Base-by-base conservation (phyloP, 306 rosid species). In the Cicer chorassanicum region DNA sequence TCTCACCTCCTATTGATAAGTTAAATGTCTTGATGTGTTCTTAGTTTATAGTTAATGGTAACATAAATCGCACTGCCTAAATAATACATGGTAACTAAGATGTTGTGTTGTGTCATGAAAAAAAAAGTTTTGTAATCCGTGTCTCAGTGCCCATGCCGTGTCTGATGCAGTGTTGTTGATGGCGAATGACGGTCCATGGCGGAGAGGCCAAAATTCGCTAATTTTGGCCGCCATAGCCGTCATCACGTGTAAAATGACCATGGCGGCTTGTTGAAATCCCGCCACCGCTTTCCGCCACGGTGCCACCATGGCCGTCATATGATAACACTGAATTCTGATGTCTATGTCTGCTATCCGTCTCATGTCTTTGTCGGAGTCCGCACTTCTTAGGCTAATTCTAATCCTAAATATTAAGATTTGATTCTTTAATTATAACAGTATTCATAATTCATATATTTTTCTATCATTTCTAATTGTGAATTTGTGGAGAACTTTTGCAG, bases 401-500 rank as follows among this genome's bases (percentile, higher is more conserved):
- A 55, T 55, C 4, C 4, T 19, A 19, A 19, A 55, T 9, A 9
- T 5, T 9, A 4, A 0, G 3, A 55, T 55, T 24, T 55, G 38
- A 55, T 55, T 55, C 8, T 19, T 55, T 55, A 36, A 19, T 55
- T 55, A 13, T 55, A 55, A 19, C 38, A 5, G 8, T 19, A 11
- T 14, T 50, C 21, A 36, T 51, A 21, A 38, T 46, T 53, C 18
- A 34, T 15, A 36, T 46, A 8, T 34, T 59, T 60, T 61, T 64
- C 6, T 4, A 14, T 67, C 43, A 6, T 56, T 54, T 65, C 49
- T 65, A 42, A 74, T 70, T 45, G 65, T 81, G 55, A 65, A 62
- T 36, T 70, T 82, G 65, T 61, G 74, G 16, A 39, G 54, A 38
- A 24, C 63, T 60, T 45, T 51, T 86, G 67, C 81, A 94, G 98